phyloP scores from a whole-genome alignment of 306 rosid species.

The Hippophae gyantsensis region DNA sequence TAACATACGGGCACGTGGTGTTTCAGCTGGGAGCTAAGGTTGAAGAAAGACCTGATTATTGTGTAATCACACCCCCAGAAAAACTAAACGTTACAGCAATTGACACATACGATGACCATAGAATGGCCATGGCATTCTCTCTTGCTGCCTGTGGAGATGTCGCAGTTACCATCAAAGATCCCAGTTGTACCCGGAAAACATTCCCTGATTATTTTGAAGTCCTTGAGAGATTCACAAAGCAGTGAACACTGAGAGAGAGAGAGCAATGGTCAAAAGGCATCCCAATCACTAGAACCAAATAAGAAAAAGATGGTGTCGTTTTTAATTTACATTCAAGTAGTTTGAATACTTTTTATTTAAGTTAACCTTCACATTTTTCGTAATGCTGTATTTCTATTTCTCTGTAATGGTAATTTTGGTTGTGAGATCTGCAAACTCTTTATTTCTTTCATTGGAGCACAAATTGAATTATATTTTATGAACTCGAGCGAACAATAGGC shows the following conservation, averaged over 20 bases:
- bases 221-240: slow-evolving; percentile 62
- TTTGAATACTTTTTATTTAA: no score
- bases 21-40: slow-evolving; percentile 93
- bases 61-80: slow-evolving; percentile 91
- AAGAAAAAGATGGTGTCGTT: no score
- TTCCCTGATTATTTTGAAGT: slow-evolving; percentile 97
- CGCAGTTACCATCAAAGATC: slow-evolving; percentile 93
- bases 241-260: slow-evolving; percentile 20
- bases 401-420: no score
- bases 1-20: background rate
- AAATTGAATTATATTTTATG: no score
- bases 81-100: slow-evolving; percentile 63
- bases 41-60: slow-evolving; percentile 95
- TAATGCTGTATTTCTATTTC: no score
- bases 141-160: slow-evolving; percentile 93
- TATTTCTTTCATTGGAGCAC: no score
- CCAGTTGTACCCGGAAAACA: slow-evolving; percentile 93
- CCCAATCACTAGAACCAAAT: no score
- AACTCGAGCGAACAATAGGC: no score
- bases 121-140: slow-evolving; percentile 99
- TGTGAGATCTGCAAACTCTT: no score
- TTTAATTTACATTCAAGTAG: no score
- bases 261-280: no score
- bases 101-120: slow-evolving; percentile 97
- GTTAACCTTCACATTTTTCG: no score